Conservation (phyloP, 2,329 filamentous ascomycete genomes). For the Ceratocystis ficicola region DNA sequence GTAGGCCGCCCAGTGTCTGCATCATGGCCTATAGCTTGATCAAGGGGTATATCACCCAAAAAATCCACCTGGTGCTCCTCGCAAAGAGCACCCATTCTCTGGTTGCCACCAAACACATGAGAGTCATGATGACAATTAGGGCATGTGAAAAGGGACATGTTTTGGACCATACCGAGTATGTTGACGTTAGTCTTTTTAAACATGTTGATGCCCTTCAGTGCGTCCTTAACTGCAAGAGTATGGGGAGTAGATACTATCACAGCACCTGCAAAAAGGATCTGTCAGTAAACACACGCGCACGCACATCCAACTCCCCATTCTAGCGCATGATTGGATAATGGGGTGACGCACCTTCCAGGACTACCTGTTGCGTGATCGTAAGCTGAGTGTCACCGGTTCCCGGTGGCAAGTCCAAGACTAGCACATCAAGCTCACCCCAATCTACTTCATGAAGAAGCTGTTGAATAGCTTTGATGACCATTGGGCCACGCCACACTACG, state of each 20-base stretch:
- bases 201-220: constrained; percentile 82
- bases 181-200: constrained; percentile 75
- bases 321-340: not conserved
- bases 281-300: not conserved
- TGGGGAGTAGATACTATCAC: constrained; percentile 90
- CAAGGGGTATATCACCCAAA: constrained; percentile 77
- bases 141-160: constrained; percentile 78
- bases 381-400: constrained; percentile 93
- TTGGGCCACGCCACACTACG: constrained; percentile 88
- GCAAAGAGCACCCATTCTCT: constrained; percentile 57
- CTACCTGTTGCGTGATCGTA: constrained; percentile 88
- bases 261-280: constrained; percentile 40
- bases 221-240: constrained; percentile 82
- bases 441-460: constrained; percentile 91
- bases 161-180: constrained; percentile 77
- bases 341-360: constrained; percentile 55
- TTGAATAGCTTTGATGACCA: constrained; percentile 95
- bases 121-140: constrained; percentile 64
- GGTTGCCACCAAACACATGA: constrained; percentile 58
- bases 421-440: constrained; percentile 77
- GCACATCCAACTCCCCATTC: not conserved
- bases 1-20: constrained; percentile 80
- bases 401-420: constrained; percentile 83
- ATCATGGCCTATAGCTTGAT: constrained; percentile 75
- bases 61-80: constrained; percentile 61